These are phyloP conservation scores for Aspergillus chevalieri DNA, from an alignment of 2,329 filamentous ascomycete species.

Conservation along the genomic window DNA sequence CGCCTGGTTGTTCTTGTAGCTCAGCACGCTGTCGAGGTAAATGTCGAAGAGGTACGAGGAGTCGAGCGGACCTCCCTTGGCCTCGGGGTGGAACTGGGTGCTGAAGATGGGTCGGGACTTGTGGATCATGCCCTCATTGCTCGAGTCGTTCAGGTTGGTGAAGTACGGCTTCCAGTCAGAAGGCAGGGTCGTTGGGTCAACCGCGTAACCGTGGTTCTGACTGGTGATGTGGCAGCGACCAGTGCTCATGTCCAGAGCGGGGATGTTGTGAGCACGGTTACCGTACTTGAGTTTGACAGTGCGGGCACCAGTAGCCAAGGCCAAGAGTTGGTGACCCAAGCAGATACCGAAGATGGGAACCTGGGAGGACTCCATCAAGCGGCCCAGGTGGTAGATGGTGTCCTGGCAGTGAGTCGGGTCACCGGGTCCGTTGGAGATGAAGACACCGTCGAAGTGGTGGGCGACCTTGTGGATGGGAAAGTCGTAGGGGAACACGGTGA, in stretches of 20 bases:
- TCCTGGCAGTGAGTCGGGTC: conserved; percentile 95
- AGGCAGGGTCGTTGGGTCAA: conserved; percentile 76
- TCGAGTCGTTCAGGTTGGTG: conserved; percentile 94
- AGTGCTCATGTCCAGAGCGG: conserved; percentile 86
- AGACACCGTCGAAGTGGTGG: conserved; percentile 95
- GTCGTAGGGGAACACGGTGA: conserved; percentile 92
- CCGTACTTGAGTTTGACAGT: conserved; percentile 99
- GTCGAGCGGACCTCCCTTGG: conserved; percentile 94
- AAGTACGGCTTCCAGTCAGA: conserved; percentile 96
- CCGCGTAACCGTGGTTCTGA: conserved; percentile 97
- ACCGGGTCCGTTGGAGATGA: conserved; percentile 97
- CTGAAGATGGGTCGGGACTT: conserved; percentile 94
- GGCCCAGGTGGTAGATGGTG: conserved; percentile 85
- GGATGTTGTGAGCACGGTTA: conserved; percentile 98
- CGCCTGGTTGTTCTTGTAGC: conserved; percentile 78
- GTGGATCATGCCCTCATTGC: conserved; percentile 97
- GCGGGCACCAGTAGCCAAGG: conserved; percentile 76
- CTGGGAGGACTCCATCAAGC: conserved; percentile 84
- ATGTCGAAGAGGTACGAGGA: conserved; percentile 94
- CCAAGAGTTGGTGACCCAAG: conserved; percentile 91
- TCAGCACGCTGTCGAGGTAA: conserved; percentile 82
- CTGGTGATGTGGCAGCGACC: conserved; percentile 97
- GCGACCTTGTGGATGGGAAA: conserved; percentile 98
- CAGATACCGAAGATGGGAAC: conserved; percentile 97
- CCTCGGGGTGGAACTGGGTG: conserved; percentile 97